Conservation (phyloP, 495 filamentous ascomycete species). For the Podospora conica region DNA sequence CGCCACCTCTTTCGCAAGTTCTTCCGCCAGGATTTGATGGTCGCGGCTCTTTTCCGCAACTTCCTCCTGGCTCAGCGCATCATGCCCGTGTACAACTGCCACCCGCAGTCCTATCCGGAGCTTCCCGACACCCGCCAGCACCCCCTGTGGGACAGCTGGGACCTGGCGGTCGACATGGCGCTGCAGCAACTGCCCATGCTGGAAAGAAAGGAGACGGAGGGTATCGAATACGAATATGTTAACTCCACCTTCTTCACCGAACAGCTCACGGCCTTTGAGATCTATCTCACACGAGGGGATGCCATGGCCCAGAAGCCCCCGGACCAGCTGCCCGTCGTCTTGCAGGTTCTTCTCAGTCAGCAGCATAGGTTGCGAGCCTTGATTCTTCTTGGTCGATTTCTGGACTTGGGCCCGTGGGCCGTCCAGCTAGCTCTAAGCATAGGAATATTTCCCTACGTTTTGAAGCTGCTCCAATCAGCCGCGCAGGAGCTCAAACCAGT, state of each 20-base stretch:
- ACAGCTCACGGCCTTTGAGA: constrained; percentile 94
- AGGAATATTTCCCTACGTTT: constrained; percentile 96
- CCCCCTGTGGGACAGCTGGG: constrained; percentile 95
- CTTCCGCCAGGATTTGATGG: constrained; percentile 98
- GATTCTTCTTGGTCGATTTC: constrained; percentile 86
- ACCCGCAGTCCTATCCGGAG: constrained; percentile 80
- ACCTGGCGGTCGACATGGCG: constrained; percentile 93
- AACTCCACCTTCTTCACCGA: constrained; percentile 96
- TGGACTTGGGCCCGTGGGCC: constrained; percentile 95
- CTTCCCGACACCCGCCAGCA: constrained; percentile 90
- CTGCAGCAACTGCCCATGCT: constrained; percentile 84
- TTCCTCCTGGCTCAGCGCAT: constrained; percentile 91
- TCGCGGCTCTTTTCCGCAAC: constrained; percentile 92
- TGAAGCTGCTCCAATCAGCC: constrained; percentile 92
- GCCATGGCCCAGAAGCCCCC: constrained; percentile 78
- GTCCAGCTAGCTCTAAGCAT: constrained; percentile 95
- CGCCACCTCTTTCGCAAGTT: constrained; percentile 90
- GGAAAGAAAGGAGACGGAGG: constrained; percentile 62
- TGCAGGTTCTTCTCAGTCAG: constrained; percentile 93
- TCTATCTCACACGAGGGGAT: constrained; percentile 81
- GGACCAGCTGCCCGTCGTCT: constrained; percentile 90
- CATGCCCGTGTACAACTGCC: constrained; percentile 92
- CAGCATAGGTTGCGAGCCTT: constrained; percentile 89
- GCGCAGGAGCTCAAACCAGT: constrained; percentile 93
- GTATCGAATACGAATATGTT: constrained; percentile 79